Conservation (phyloP, 768 basidiomycete genomes). For the Collybia mongolica region DNA sequence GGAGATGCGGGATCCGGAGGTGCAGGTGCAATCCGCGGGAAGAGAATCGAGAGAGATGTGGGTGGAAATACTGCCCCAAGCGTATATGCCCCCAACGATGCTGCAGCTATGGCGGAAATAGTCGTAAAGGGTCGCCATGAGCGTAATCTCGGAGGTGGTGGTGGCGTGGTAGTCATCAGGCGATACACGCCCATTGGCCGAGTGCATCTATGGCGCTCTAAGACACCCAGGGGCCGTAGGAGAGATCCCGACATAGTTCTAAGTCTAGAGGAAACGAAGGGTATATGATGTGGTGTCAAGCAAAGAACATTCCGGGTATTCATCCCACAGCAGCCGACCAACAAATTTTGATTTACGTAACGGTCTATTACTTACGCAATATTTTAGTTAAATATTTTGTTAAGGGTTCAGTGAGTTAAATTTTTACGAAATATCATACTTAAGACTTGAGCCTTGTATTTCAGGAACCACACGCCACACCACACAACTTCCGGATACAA, state of each 20-base stretch:
- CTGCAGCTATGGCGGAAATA: slow-evolving; percentile 26
- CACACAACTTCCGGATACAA: no score
- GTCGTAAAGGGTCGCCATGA: slow-evolving; percentile 24
- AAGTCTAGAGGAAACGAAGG: not conserved
- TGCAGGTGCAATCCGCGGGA: slow-evolving; percentile 75
- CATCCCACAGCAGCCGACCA: no score
- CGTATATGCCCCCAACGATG: slow-evolving; percentile 42
- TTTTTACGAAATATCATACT: no score
- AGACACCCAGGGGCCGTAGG: not conserved
- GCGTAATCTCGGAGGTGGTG: slow-evolving; percentile 13
- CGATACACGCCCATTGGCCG: not conserved
- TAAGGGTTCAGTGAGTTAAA: no score
- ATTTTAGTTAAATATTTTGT: no score
- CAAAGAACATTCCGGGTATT: no score
- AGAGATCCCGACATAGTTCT: slow-evolving; percentile 10
- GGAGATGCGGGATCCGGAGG: slow-evolving; percentile 58
- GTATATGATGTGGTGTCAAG: no score
- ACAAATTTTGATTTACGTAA: no score
- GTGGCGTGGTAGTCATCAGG: slow-evolving; percentile 9
- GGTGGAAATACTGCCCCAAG: slow-evolving; percentile 75
- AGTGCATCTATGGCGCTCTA: not conserved
- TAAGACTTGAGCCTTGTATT: no score
- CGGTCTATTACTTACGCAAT: no score
- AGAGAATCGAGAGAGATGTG: slow-evolving; percentile 60
- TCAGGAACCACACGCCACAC: no score